Base-by-base conservation (phyloP, 202 grass and related monocot genomes). In the Schoenoplectus tabernaemontani region DNA sequence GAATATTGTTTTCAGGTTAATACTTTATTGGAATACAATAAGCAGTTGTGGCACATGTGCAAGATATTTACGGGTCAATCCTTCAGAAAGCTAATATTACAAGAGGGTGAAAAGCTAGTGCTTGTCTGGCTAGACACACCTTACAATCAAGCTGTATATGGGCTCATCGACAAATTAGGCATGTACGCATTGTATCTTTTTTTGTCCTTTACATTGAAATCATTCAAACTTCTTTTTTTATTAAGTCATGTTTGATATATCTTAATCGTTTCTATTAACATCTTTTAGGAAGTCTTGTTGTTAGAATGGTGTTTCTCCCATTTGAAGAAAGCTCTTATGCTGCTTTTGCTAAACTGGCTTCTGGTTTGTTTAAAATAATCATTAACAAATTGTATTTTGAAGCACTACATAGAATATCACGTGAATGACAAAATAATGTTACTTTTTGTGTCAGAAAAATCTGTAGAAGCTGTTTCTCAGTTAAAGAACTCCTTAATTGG, bases 301-400 rank as follows among this genome's bases (percentile, higher is more conserved):
- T 28, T 28, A 28, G 28, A 28, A 28, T 28, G 28, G 28, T 28
- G 28, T 28, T 28, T 28, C 28, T 28, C 28, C 28, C 28, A 28
- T 33, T 97, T 83, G 95, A 97, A 82, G 95, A 97, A 88, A 97
- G 95, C 82, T 94, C 95, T 60, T 97, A 92, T 87, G 86, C 89
- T 66, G 88, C 87, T 33, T 94, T 94, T 84, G 86, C 91, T 8
- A 91, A 87, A 73, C 70, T 97, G 54, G 82, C 91, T 86, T 93
- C 88, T 90, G 95, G 95, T 97, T 88, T 8, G 83, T 88, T 69
- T 83, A 74, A 79, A 73, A 57, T 78, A 78, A 39, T 59, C 32
- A 12, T 39, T 41, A 44, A 28, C 28, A 28, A 43, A 4, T 3
- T 64, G 70, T 77, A 57, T 19, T 64, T 26, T 0, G 3, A 5